Base-by-base conservation (phyloP, 2,329 filamentous ascomycete species). In the Ascochyta rabiei region DNA sequence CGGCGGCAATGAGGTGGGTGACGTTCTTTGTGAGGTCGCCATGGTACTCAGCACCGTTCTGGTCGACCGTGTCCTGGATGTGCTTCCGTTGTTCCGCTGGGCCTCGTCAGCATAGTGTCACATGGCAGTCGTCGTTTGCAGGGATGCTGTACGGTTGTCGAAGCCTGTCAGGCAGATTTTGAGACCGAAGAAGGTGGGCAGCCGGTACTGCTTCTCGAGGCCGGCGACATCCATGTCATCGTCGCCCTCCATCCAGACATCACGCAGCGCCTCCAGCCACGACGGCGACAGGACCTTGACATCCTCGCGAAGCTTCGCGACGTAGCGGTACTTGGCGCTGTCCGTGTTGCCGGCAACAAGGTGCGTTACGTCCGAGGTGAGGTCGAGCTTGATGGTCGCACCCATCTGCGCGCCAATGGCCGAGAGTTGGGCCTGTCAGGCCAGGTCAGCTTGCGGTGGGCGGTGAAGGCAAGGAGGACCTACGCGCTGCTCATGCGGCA, bases 281-380 rank as follows among this genome's bases (percentile, higher is more conserved):
- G 85, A 84, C n/a, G 88, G 85, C 38, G 85, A 85, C 78, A 99
- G 87, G 44, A 92, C 88, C 71, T 86, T 87, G 68, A 99, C 88
- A 69, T 99, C 95, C 42, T 89, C 86, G 47, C 95, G 85, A 73
- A 93, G 89, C 70, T 88, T 90, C 48, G 93, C 95, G 68, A 98
- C 93, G 80, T 96, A 96, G 74, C 88, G 89, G 77, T 99, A 99
- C 76, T 99, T 99, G 44, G 89, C 86, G 0, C 93, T 98, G 72
- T 93, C 86, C 68, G 91, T 89, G 67, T 90, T 88, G 73, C 93
- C 95, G 58, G 96, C 91, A 60, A 99, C 84, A 41, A 99, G 86
- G 78, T 99, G 95, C 5, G 95, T 98, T 42, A 96, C 91, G 74
- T 97, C 91, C 52, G 90, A 90, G n/a, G 93, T 98, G 39, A 99